Percentiles rank a stretch among this genome's conserved stretches.
Evolutionary conservation across 768 basidiomycete species (phyloP).

Genomic region (Suillus discolor): DNA sequence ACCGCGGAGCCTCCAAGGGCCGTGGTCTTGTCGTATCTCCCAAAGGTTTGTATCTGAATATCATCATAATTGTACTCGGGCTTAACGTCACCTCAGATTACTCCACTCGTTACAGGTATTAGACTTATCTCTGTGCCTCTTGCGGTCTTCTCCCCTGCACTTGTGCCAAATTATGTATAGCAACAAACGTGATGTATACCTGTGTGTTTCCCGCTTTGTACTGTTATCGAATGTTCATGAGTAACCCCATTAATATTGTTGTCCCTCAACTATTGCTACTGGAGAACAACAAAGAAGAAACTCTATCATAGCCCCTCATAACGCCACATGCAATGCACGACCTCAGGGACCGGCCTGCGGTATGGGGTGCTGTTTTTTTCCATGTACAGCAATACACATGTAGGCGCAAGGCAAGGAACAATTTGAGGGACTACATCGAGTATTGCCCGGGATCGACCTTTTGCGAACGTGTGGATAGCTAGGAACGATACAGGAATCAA

Average conservation of each 20-base stretch:
- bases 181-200: not conserved
- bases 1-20: slow-evolving; percentile 96
- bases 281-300: not conserved
- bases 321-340: not conserved
- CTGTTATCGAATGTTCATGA: not conserved
- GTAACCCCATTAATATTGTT: not conserved
- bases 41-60: slow-evolving; percentile 62
- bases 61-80: slow-evolving; percentile 10
- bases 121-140: slow-evolving; percentile 12
- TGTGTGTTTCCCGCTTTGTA: not conserved
- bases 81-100: slow-evolving; percentile 53
- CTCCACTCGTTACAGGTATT: slow-evolving; percentile 81
- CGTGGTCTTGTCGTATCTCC: slow-evolving; percentile 97
- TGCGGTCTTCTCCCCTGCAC: not conserved
- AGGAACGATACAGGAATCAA: too few species aligned
- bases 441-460: too few species aligned
- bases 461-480: too few species aligned
- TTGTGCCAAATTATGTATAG: not conserved
- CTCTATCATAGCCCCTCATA: too few species aligned
- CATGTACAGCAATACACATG: not conserved
- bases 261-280: too few species aligned
- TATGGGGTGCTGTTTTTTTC: not conserved
- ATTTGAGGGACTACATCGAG: not conserved
- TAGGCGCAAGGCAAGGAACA: not conserved
- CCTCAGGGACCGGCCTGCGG: not conserved